Evolutionary conservation across 441 rosid species (phyloP), one percentile per base, ranked within the genome.

Genomic region (Cnidoscolus chayamansa): DNA sequence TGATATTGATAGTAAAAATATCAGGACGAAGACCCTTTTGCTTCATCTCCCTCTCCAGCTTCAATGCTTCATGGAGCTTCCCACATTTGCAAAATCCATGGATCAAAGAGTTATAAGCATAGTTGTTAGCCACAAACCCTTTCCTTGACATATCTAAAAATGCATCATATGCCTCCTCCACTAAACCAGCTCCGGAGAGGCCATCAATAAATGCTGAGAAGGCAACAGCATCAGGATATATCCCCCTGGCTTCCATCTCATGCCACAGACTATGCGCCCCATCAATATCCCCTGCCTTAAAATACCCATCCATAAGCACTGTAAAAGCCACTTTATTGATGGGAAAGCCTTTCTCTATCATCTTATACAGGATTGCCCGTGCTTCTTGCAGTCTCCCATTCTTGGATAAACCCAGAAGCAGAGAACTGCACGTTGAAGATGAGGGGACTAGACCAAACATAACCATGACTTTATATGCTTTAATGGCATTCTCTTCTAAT

Each of bases 131-230:
- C 58, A 79, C 72, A 80, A 80, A 79, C 3, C 90, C 91, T 81
- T 69, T 84, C 74, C 72, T 73, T 19, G 65, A 79, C 93, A 90
- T 88, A 74, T 87, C 87, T 65, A 77, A 72, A 76, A 84, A 88
- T 51, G 79, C 65, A 19, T 68, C 78, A 65, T 77, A 82, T 63
- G 90, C 93, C 76, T 88, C 89, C 77, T 82, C 90, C 80, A 90
- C 62, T 50, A 82, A 72, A 63, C 91, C 90, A 12, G 84, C 84
- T 72, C 79, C 84, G 4, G 83, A 85, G 65, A 90, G 90, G 76
- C 96, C 96, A 74, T 84, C 79, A 60, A 88, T 90, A 67, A 81
- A 84, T 78, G 90, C 91, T 55, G 93, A 88, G 78, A 82, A 87
- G 72, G 90, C 82, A 80, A 90, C 83, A 64, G 75, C 79, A 78